Conservation (phyloP, 768 basidiomycete species). For the Neoboletus subvelutipes region DNA sequence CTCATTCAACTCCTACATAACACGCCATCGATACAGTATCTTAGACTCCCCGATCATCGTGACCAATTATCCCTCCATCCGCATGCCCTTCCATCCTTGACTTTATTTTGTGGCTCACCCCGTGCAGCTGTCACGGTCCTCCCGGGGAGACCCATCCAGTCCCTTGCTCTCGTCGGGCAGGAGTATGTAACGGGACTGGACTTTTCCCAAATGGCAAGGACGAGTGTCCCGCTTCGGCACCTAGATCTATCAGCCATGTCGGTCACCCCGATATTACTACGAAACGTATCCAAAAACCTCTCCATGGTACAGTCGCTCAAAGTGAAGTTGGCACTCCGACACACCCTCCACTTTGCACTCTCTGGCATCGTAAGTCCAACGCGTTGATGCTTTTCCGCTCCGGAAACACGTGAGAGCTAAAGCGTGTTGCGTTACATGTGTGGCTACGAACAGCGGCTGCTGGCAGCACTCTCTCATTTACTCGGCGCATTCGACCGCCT, state of each 20-base stretch:
- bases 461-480: neutral
- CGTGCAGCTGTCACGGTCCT: slow-evolving; percentile 47
- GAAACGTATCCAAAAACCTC: slow-evolving; percentile 54
- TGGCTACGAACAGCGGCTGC: neutral
- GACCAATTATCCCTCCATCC: slow-evolving; percentile 41
- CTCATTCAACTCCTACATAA: slow-evolving; percentile 45
- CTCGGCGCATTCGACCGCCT: slow-evolving; percentile 43
- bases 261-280: slow-evolving; percentile 38
- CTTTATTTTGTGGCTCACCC: slow-evolving; percentile 59
- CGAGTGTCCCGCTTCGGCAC: slow-evolving; percentile 46
- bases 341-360: slow-evolving; percentile 41
- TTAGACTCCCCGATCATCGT: slow-evolving; percentile 48
- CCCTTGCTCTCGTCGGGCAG: slow-evolving; percentile 55
- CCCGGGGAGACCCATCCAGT: slow-evolving; percentile 59
- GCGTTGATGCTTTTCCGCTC: neutral
- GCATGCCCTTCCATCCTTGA: slow-evolving; percentile 47
- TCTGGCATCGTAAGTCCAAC: neutral
- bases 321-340: slow-evolving; percentile 33
- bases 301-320: slow-evolving; percentile 49
- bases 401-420: neutral
- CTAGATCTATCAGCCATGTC: slow-evolving; percentile 22
- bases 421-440: neutral
- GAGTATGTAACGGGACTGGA: slow-evolving; percentile 52
- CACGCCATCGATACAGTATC: slow-evolving; percentile 42
- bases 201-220: slow-evolving; percentile 48